Conservation (phyloP, 257 asterid species). For the Forsythia viridissima region DNA sequence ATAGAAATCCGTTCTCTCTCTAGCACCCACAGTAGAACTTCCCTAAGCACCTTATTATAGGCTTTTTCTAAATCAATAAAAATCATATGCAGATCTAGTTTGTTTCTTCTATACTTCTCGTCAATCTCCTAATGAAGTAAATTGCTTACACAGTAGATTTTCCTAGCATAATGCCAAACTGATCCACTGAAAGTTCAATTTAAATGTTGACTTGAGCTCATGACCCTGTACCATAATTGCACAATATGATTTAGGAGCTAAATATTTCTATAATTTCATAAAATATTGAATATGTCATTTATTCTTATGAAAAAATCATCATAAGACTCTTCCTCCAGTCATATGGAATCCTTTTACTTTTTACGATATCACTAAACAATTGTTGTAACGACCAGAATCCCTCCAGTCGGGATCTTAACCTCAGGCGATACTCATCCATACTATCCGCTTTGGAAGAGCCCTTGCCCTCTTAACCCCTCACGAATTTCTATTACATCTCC, state of each 20-base stretch:
- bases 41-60: background rate
- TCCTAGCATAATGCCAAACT: background rate
- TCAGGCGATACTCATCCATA: no score
- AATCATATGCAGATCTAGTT: background rate
- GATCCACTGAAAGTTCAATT: background rate
- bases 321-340: background rate
- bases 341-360: background rate
- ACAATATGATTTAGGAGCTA: background rate
- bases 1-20: background rate
- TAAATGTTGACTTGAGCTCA: background rate
- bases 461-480: no score
- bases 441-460: no score
- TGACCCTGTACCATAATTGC: background rate
- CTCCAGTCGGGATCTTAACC: no score
- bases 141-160: no score
- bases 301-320: background rate
- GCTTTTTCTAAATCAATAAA: background rate
- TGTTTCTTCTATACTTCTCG: background rate
- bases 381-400: no score
- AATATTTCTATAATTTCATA: background rate
- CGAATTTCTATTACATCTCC: no score
- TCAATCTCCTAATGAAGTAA: background rate
- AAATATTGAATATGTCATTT: background rate
- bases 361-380: background rate
- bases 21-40: background rate